Evolutionary conservation across 1,139 yeast genomes (phyloP), one percentile per base, ranked within the genome.

Genomic region (Sugiyamaella pinicola): DNA sequence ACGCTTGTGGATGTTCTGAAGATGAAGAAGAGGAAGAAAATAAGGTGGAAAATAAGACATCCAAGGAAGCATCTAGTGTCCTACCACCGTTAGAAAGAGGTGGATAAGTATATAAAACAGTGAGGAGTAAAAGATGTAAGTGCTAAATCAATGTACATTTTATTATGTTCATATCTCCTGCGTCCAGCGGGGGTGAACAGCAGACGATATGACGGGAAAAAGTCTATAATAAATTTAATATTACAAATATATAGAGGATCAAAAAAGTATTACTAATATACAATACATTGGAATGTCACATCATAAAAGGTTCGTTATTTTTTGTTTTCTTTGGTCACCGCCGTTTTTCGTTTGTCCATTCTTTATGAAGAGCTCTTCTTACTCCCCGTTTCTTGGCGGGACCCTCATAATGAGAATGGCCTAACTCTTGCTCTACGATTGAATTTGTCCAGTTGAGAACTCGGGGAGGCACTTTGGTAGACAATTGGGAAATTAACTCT

Each of bases 1-100:
- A 93, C 69, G 96, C 90, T 63, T 93, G 99, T 74, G 99, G 99
- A 0, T 93, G 99, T 71, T 96, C 95, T 2, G 82, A 74, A 8
- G 93, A 85, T 58, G 87, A 82, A 56, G 82, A 75, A 51, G 52
- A 19, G 1, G 45, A 29, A 7, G 33, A 38, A 6, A n/a, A n/a
- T 21, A 19, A 13, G 28, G 17, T 17, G 39, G 10, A 15, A 46
- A 19, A 45, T 44, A 34, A 21, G 26, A 29, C 42, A 29, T n/a
- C 31, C 31, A 26, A n/a, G 31, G 28, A 28, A 5, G 28, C 5
- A 5, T 24, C 31, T 26, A 13, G 34, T 13, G 37, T 26, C 1
- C 37, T 39, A 24, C 51, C 47, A 12, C 45, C 47, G 5, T 26
- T 52, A 5, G 49, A 52, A 28, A 34, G 49, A 35, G 55, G 55